phyloP scores from a whole-genome alignment of 2,329 filamentous ascomycete genomes.

The Amauroascus niger region DNA sequence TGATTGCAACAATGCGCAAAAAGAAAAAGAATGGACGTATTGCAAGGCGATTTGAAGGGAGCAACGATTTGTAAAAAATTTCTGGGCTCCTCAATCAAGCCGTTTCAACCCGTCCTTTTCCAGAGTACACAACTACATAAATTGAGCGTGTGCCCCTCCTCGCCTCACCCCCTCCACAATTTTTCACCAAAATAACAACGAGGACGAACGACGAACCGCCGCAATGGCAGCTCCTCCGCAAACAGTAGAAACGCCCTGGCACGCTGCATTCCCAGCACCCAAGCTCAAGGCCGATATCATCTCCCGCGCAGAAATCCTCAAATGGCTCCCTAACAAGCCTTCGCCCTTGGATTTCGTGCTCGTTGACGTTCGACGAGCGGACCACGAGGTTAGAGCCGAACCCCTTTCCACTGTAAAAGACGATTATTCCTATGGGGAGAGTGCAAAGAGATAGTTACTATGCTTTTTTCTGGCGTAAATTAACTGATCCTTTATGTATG shows the following conservation, averaged over 20 bases:
- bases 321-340: slow-evolving; percentile 27
- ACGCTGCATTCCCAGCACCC: slow-evolving; percentile 34
- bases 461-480: no score
- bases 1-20: no score
- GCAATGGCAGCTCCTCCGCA: slow-evolving; percentile 1
- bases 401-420: background rate
- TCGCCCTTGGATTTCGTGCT: slow-evolving; percentile 30
- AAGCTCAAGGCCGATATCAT: slow-evolving; percentile 13
- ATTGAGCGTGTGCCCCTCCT: background rate
- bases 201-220: no score
- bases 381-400: slow-evolving; percentile 35
- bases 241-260: slow-evolving; percentile 29
- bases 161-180: background rate
- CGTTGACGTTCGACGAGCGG: slow-evolving; percentile 40
- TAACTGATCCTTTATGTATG: no score
- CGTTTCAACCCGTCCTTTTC: no score
- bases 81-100: background rate
- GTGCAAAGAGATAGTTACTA: no score
- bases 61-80: background rate
- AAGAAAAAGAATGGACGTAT: no score
- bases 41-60: background rate
- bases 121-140: no score
- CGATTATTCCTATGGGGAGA: background rate
- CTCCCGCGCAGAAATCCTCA: slow-evolving; percentile 16
- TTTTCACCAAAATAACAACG: background rate